Conservation (phyloP, 306 rosid genomes). For the Prunus mongolica region DNA sequence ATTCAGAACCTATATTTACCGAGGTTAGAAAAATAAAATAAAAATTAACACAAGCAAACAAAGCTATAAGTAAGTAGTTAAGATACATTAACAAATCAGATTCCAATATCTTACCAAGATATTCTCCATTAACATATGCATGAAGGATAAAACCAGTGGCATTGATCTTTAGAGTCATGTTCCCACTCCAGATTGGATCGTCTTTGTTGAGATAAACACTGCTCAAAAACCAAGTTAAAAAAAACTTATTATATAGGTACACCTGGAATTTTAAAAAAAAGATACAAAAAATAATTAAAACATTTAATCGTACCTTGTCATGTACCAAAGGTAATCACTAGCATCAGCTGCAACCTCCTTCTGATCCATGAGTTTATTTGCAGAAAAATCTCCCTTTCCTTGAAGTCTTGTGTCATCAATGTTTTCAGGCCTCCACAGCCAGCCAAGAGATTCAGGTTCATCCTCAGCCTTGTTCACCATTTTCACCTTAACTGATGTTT, state of each 20-base stretch:
- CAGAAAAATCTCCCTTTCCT: slow-evolving; percentile 19
- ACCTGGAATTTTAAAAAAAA: background rate
- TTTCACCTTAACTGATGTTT: slow-evolving; percentile 47
- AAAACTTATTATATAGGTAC: background rate
- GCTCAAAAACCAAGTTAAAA: background rate
- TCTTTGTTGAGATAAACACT: slow-evolving; percentile 29
- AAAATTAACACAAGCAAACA: background rate
- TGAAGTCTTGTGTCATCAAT: slow-evolving; percentile 15
- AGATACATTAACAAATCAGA: background rate
- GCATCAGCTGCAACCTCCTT: slow-evolving; percentile 37
- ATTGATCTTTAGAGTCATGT: slow-evolving; percentile 35
- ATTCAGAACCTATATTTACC: slow-evolving; percentile 33
- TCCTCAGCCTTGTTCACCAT: slow-evolving; percentile 31
- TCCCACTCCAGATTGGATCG: slow-evolving; percentile 44
- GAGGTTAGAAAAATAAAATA: background rate
- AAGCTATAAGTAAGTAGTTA: background rate
- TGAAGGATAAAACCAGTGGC: slow-evolving; percentile 48
- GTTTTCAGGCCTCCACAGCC: slow-evolving; percentile 55
- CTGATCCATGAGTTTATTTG: slow-evolving; percentile 36
- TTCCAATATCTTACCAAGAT: slow-evolving; percentile 24
- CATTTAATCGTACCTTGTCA: slow-evolving; percentile 30
- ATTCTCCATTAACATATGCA: slow-evolving; percentile 44
- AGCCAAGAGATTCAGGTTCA: slow-evolving; percentile 33
- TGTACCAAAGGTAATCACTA: slow-evolving; percentile 62
- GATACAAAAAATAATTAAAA: background rate